Conservation (phyloP, 1,284 basidiomycete species). For the Rhodofomes roseus region DNA sequence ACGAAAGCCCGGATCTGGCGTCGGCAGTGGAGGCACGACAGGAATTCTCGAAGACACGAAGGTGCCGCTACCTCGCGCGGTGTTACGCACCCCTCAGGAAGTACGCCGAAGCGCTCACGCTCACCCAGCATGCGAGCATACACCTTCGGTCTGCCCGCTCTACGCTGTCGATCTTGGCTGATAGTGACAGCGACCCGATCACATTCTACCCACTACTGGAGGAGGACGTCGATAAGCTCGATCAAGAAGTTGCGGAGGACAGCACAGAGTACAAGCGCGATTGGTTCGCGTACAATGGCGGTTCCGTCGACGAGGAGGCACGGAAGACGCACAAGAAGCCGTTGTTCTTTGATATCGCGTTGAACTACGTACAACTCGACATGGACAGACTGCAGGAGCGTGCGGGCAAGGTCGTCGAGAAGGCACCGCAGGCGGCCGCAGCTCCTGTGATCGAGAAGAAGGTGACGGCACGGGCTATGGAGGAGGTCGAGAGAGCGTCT, state of each 20-base stretch:
- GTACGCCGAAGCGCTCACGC: slow-evolving; percentile 67
- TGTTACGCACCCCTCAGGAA: slow-evolving; percentile 67
- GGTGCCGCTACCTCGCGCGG: slow-evolving; percentile 68
- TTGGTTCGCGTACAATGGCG: slow-evolving; percentile 79
- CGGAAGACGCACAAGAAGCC: slow-evolving; percentile 68
- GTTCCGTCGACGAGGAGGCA: slow-evolving; percentile 37
- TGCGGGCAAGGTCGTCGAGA: slow-evolving; percentile 51
- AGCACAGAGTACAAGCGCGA: slow-evolving; percentile 64
- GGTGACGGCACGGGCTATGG: slow-evolving; percentile 27
- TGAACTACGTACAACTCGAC: slow-evolving; percentile 86
- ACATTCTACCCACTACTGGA: slow-evolving; percentile 57
- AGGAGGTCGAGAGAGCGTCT: slow-evolving; percentile 33
- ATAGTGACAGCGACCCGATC: slow-evolving; percentile 41
- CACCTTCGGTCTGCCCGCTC: slow-evolving; percentile 67
- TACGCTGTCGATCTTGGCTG: slow-evolving; percentile 34
- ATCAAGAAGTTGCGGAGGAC: slow-evolving; percentile 45
- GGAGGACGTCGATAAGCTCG: slow-evolving; percentile 47
- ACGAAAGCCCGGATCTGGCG: slow-evolving; percentile 81
- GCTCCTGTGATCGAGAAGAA: slow-evolving; percentile 25
- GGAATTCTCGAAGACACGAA: slow-evolving; percentile 69
- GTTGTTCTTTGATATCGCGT: slow-evolving; percentile 90
- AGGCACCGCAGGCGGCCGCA: slow-evolving; percentile 18
- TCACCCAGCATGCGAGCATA: slow-evolving; percentile 66
- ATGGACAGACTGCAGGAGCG: slow-evolving; percentile 72
- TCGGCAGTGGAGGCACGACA: slow-evolving; percentile 74